These are phyloP conservation scores for Penicillium dipodomyicola DNA, from an alignment of 495 filamentous ascomycete species.

Conservation along the genomic window DNA sequence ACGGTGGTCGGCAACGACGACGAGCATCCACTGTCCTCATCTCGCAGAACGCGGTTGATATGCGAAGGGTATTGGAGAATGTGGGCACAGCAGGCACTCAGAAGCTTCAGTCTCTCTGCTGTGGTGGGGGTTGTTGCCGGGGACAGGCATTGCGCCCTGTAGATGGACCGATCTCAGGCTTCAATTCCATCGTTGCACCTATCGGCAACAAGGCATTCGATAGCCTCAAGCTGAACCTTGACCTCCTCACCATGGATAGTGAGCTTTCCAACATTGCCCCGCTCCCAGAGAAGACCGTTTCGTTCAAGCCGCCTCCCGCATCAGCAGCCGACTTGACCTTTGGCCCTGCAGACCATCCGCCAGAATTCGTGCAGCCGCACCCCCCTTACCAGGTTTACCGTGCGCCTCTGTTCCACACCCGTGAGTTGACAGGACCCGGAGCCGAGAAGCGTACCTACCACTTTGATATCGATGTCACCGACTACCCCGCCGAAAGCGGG, in stretches of 20 bases:
- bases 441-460: slow-evolving; percentile 96
- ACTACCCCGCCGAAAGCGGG: slow-evolving; percentile 82
- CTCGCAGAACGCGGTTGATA: slow-evolving; percentile 70
- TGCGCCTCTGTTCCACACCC: slow-evolving; percentile 73
- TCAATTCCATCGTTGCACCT: slow-evolving; percentile 51
- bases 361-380: slow-evolving; percentile 90
- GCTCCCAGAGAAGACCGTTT: slow-evolving; percentile 71
- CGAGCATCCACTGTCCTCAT: slow-evolving; percentile 81
- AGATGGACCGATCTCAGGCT: slow-evolving; percentile 51
- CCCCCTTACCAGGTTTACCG: slow-evolving; percentile 88
- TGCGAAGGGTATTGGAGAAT: slow-evolving; percentile 59
- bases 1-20: slow-evolving; percentile 52
- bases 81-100: slow-evolving; percentile 46
- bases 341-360: slow-evolving; percentile 60
- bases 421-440: slow-evolving; percentile 85
- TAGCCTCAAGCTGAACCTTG: slow-evolving; percentile 71
- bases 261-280: slow-evolving; percentile 66
- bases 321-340: slow-evolving; percentile 35
- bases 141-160: slow-evolving; percentile 52
- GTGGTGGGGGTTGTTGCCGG: slow-evolving; percentile 90
- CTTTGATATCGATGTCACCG: slow-evolving; percentile 93
- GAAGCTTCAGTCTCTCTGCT: slow-evolving; percentile 68
- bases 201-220: slow-evolving; percentile 84
- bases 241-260: slow-evolving; percentile 64
- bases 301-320: slow-evolving; percentile 53